Percentiles rank a stretch among this genome's conserved stretches.
Evolutionary conservation across 495 filamentous ascomycete species (phyloP).

Genomic region (Amniculicola lignicola): DNA sequence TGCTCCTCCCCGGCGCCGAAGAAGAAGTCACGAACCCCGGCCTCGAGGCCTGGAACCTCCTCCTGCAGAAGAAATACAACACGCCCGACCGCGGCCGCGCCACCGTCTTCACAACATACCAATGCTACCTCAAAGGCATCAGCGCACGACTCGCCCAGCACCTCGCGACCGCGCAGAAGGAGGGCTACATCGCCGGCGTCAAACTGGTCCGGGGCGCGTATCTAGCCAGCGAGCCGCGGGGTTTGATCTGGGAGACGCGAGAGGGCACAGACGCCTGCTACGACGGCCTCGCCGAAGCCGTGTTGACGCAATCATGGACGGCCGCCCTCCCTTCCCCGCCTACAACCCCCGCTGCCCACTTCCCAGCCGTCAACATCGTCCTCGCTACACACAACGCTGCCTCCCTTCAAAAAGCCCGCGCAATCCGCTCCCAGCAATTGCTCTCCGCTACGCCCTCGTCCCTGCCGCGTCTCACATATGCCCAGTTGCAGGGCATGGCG

Average conservation of each 20-base stretch:
- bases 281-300: conserved; percentile 57
- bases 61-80: conserved; percentile 77
- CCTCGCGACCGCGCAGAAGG: conserved; percentile 59
- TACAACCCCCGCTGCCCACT: conserved; percentile 34
- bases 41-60: conserved; percentile 80
- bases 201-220: conserved; percentile 95
- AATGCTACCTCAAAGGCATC: conserved; percentile 77
- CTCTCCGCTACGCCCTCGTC: conserved; percentile 4
- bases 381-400: conserved; percentile 91
- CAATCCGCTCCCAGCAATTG: conserved; percentile 54
- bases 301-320: conserved; percentile 50
- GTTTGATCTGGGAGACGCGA: conserved; percentile 76
- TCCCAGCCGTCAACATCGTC: conserved; percentile 67
- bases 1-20: conserved; percentile 86
- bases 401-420: conserved; percentile 69
- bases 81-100: conserved; percentile 52
- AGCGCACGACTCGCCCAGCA: conserved; percentile 64
- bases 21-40: conserved; percentile 76
- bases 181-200: conserved; percentile 76
- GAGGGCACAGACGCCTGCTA: conserved; percentile 73
- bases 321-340: conserved; percentile 37
- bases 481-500: conserved; percentile 94
- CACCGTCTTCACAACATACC: conserved; percentile 74
- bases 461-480: conserved; percentile 60
- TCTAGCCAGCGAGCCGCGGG: conserved; percentile 71